Base-by-base conservation (phyloP, 2,329 filamentous ascomycete genomes). In the Fusarium temperatum region DNA sequence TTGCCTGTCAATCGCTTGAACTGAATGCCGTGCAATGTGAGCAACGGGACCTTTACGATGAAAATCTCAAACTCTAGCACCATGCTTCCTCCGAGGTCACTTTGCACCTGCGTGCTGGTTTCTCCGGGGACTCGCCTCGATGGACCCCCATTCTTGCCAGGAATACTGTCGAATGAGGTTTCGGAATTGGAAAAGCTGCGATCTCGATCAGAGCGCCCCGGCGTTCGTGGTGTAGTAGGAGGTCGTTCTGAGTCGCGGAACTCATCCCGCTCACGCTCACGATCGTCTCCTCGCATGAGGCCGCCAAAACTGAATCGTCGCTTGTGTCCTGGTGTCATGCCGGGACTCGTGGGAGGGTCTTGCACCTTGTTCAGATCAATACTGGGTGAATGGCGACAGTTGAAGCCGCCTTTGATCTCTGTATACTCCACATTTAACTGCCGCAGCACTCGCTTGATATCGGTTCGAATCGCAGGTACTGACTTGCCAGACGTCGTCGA, bases 1-100 rank as follows among this genome's bases (percentile, higher is more conserved):
- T 97, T 96, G 41, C 96, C 96, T 65, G 94, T 90, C 76, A 98
- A 92, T 81, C 96, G 95, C 88, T 99, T 99, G 86, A 99, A 99
- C 82, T 98, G 96, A 70, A 99, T 95, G 55, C 96, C 96, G 80
- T 99, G 96, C 65, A 99, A 85, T 47, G 93, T 95, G 69, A 99
- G 90, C 58, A 99, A 86, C 18, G 96, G 96, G 32, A 99, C 95
- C 84, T 99, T 99, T 81, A 99, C 96, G 76, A 99, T 96, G 76
- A 98, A 91, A 72, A 98, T 98, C 81, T 99, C 96, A 80, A 98
- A 99, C 73, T 94, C 91, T 59, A 98, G 86, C 44, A 94, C 88
- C 88, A 97, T 92, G 82, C 90, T 96, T 66, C 91, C 92, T 7
- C 95, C 95, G 35, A 97, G 89, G 78, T 98, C 96, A 75, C 90